phyloP scores from a whole-genome alignment of 1,284 basidiomycete species.

The Ustilago xerochloae region DNA sequence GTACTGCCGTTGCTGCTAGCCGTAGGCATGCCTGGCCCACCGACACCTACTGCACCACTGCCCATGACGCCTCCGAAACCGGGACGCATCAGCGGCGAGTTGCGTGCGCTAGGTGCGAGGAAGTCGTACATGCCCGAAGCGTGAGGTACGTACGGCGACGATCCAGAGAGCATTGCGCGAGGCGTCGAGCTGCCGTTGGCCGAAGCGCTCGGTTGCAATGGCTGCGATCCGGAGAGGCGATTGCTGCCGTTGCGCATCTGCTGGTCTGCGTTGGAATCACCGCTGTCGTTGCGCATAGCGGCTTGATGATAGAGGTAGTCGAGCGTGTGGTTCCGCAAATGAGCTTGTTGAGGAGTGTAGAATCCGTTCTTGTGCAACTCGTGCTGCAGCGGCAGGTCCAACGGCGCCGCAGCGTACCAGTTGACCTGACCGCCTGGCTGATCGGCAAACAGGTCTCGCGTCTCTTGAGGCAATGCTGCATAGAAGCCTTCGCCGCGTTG shows the following conservation, averaged over 20 bases:
- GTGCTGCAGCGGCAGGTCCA: constrained; percentile 51
- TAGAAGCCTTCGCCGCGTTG: constrained; percentile 55
- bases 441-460: constrained; percentile 50
- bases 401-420: constrained; percentile 59
- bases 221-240: constrained; percentile 12
- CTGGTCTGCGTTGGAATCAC: constrained; percentile 9
- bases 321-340: constrained; percentile 43
- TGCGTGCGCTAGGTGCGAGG: constrained; percentile 45
- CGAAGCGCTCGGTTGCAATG: constrained; percentile 34
- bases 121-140: constrained; percentile 50
- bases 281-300: constrained; percentile 13
- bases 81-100: constrained; percentile 38
- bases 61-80: constrained; percentile 8
- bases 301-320: constrained; percentile 50
- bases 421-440: constrained; percentile 50
- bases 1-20: constrained; percentile 50
- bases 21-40: constrained; percentile 10
- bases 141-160: constrained; percentile 43
- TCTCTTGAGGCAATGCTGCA: constrained; percentile 44
- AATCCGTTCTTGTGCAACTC: constrained; percentile 45
- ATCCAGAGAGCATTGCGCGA: constrained; percentile 22
- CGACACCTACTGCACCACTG: background rate
- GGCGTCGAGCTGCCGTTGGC: constrained; percentile 44
- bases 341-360: constrained; percentile 40
- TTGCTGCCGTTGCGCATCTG: constrained; percentile 20